Base-by-base conservation (phyloP, 2,329 filamentous ascomycete genomes). In the Colletotrichum horii region DNA sequence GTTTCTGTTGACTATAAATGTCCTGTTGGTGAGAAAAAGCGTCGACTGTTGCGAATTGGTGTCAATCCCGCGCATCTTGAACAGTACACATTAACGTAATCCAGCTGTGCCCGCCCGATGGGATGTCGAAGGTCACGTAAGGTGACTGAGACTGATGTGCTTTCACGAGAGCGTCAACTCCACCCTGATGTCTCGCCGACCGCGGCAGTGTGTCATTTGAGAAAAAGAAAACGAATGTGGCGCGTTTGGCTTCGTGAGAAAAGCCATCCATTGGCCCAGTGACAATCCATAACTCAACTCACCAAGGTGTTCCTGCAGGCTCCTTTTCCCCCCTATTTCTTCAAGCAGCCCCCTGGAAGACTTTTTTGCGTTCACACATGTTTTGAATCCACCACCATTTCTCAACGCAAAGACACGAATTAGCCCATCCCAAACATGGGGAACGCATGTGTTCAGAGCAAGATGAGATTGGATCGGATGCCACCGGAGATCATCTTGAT, bases 361-460 rank as follows among this genome's bases (percentile, higher is more conserved):
- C 9, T 43, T 43, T 19, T 43, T 9, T 9, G 1, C 16, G 15
- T 0, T 43, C 36, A 43, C 1, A 43, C 36, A 1, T 0, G 19
- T 9, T 19, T 1, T 43, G 16, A 0, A 43, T 38, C 36, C 1
- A 38, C 7, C 11, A 11, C 34, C 34, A 15, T 36, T 6, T 16
- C 16, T 19, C 36, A 8, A 1, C 36, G 19, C 4, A 43, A 8
- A 43, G 38, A 0, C 0, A n/a, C 38, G 38, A 48, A 48, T 19
- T 2, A 48, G 38, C 34, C 19, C 38, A 48, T 0, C 19, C 1
- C 38, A 48, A 48, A 48, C 38, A 19, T 0, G 38, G 9, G n/a
- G 5, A 48, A 48, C 19, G 38, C 38, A 0, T n/a, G 19, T 48
- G 0, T 8, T 48, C 38, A 48, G 38, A 19, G 19, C 0, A 48